A percentile compares a stretch with the other conserved stretches of the same genome.
Evolutionary conservation across 1,139 yeast species (phyloP).

Genomic region (Suhomyces wounanorum): DNA sequence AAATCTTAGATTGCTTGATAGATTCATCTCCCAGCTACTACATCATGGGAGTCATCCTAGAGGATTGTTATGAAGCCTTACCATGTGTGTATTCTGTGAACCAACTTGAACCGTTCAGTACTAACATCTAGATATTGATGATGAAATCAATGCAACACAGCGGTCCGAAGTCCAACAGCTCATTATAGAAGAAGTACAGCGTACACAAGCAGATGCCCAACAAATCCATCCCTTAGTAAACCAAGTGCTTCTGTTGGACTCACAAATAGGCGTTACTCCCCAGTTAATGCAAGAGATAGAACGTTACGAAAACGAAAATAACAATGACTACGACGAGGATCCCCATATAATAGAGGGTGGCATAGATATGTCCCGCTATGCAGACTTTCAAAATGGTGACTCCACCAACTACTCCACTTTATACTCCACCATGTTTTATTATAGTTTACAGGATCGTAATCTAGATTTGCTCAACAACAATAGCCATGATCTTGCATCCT

Average conservation of each 20-base stretch:
- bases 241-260: slow-evolving; percentile 27
- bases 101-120: background rate
- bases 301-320: slow-evolving; percentile 32
- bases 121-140: slow-evolving; percentile 3
- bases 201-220: background rate
- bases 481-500: slow-evolving; percentile 19
- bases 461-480: slow-evolving; percentile 26
- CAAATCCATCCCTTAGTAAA: slow-evolving; percentile 34
- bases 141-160: slow-evolving; percentile 30
- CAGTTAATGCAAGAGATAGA: slow-evolving; percentile 30
- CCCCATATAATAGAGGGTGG: slow-evolving; percentile 22
- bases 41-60: background rate
- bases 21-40: background rate
- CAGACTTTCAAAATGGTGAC: slow-evolving; percentile 22
- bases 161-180: slow-evolving; percentile 38
- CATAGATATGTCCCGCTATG: slow-evolving; percentile 35
- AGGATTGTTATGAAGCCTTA: background rate
- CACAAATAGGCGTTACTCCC: slow-evolving; percentile 15
- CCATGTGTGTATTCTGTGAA: background rate
- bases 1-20: too few species aligned
- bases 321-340: slow-evolving; percentile 22
- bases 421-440: slow-evolving; percentile 36
- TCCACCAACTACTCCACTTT: slow-evolving; percentile 24
- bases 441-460: slow-evolving; percentile 33
- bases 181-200: slow-evolving; percentile 19